Evolutionary conservation across 225 moss, liverwort and hornwort genomes (phyloP), one percentile per base, ranked within the genome.

Genomic region (Sphagnum tenellum): DNA sequence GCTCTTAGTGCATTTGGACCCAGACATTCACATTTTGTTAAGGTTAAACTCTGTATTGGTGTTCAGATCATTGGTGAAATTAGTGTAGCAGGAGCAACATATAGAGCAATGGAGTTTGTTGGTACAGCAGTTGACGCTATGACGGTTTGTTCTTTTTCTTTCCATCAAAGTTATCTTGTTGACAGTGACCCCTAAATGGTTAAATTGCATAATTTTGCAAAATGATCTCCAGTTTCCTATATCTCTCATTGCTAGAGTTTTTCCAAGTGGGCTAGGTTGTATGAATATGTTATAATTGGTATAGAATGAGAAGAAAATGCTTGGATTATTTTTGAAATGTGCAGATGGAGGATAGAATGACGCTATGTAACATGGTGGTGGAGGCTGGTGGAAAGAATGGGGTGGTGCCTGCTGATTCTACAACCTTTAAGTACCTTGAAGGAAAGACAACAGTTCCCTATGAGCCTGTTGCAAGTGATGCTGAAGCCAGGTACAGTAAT

Each of bases 321-420:
- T 29, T 44, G 5, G 7, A 12, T 4, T 9, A 5, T 44, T 9
- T 9, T 59, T 48, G 65, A 56, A 44, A 7, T 61, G 53, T 80
- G 65, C 81, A 98, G 96, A 98, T 98, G 96, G 96, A 98, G 73
- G 96, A 98, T 47, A 90, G 92, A 65, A 92, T 98, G 92, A 98
- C 96, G 49, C 59, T 98, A 9, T 98, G 96, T 71, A 98, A 93
- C 64, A 98, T 98, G 96, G 92, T 93, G 48, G 86, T 98, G 51
- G 96, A 98, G 81, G 96, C 96, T 54, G 90, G 96, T 59, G 93
- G 90, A 55, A 98, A 98, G 76, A 98, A 98, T 62, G 96, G 92
- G 55, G 72, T 98, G 64, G 96, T 98, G 48, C 92, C 96, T 76
- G 96, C 96, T 10, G 92, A 98, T 74, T 80, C 87, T 49, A 80